phyloP scores from a whole-genome alignment of 192 early-diverging fungal species.

The Umbelopsis isabellina region DNA sequence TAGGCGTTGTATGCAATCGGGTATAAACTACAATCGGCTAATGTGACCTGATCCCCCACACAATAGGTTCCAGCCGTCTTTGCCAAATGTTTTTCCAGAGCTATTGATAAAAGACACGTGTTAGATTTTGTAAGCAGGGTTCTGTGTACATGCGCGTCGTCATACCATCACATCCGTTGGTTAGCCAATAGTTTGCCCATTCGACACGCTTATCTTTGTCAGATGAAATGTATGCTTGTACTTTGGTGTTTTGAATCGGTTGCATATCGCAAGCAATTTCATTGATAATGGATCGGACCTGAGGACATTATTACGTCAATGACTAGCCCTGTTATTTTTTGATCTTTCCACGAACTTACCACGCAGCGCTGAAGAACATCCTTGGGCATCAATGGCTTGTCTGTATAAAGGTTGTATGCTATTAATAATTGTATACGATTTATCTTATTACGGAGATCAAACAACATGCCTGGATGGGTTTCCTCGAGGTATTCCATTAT shows the following conservation, averaged over 20 bases:
- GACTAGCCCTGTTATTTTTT: too few species aligned
- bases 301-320: neutral
- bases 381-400: slow-evolving; percentile 69
- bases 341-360: slow-evolving; percentile 32
- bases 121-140: neutral
- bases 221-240: slow-evolving; percentile 62
- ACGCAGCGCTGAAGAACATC: slow-evolving; percentile 65
- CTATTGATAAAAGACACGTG: slow-evolving; percentile 24
- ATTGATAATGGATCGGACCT: slow-evolving; percentile 72
- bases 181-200: slow-evolving; percentile 62
- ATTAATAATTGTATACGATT: neutral
- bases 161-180: slow-evolving; percentile 64
- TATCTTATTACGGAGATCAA: too few species aligned
- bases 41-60: slow-evolving; percentile 77
- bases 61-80: slow-evolving; percentile 72
- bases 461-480: slow-evolving; percentile 50
- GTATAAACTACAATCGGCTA: slow-evolving; percentile 82
- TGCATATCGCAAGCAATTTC: slow-evolving; percentile 84
- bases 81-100: slow-evolving; percentile 68
- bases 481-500: slow-evolving; percentile 94
- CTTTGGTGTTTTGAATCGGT: slow-evolving; percentile 83
- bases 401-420: slow-evolving; percentile 20
- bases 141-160: neutral
- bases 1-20: slow-evolving; percentile 81
- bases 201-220: slow-evolving; percentile 54